Base-by-base conservation (phyloP, 208 protist genomes). In the Trypanosoma theileri region DNA sequence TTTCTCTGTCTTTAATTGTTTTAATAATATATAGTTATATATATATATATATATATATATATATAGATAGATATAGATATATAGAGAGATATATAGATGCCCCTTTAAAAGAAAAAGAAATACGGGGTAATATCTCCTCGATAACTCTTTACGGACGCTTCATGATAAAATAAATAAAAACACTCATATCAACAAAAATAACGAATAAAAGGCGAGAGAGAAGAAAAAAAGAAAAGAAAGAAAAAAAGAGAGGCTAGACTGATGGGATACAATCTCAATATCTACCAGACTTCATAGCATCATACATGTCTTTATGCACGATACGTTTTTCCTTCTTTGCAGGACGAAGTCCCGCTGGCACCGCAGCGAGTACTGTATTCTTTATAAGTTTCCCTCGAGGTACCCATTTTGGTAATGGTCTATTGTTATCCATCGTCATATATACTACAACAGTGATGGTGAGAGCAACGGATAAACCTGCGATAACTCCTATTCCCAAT, bases 291-390 rank as follows among this genome's bases (percentile, higher is more conserved):
- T 76, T 86, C 85, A 93, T 93, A 50, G 88, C 88, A 52, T 90
- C 88, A 76, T 93, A 93, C 88, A 93, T 89, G 57, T 91, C 85
- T 64, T 77, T 86, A 69, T 93, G 88, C 14, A 78, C 72, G 13
- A 84, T 59, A 2, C 22, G 75, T 69, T 89, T 90, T 64, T 21
- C 35, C 73, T 87, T 88, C 58, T 83, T 84, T 50, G 73, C 74
- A 0, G 60, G 61, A 19, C 74, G 73, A 73, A 87, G 59, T 51
- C 84, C 81, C 11, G 70, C 54, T 8, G 85, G 85, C 17, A 91
- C 64, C 40, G 87, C 71, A 19, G 85, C 88, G 28, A 94, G 78
- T 51, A 91, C 81, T 35, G 85, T 91, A 35, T 85, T 67, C 75
- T 91, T 91, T 46, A 91, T 76, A n/a, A 91, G 79, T 71, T 89